Evolutionary conservation across 2,329 filamentous ascomycete genomes (phyloP).

Genomic region (Aspergillus sp.): DNA sequence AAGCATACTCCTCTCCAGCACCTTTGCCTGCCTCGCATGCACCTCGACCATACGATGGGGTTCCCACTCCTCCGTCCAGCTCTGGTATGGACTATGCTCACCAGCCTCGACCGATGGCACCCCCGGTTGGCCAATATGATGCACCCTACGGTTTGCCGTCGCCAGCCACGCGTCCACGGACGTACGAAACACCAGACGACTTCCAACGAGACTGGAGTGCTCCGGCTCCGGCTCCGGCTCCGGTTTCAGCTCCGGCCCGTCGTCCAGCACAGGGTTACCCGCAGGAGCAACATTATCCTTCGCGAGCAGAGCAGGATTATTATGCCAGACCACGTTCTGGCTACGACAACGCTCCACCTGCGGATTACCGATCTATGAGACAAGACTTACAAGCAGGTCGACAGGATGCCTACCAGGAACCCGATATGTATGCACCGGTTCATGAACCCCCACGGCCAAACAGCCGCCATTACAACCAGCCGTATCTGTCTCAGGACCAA

Average conservation of each 20-base stretch:
- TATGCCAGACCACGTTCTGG: constrained; percentile 24
- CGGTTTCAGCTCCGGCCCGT: constrained; percentile 9
- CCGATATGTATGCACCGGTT: constrained; percentile 7
- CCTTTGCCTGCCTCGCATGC: constrained; percentile 31
- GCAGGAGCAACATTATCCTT: constrained; percentile 22
- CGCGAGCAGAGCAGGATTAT: constrained; percentile 2
- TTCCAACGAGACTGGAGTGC: constrained; percentile 28
- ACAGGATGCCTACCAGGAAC: constrained; percentile 16
- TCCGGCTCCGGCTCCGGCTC: constrained; percentile 13
- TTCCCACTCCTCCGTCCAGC: constrained; percentile 40
- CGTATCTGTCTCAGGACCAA: constrained; percentile 22
- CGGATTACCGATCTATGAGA: constrained; percentile 23
- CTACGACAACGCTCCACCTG: constrained; percentile 24
- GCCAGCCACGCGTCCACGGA: constrained; percentile 21
- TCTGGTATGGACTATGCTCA: constrained; percentile 69
- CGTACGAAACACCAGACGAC: constrained; percentile 33
- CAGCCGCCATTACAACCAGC: constrained; percentile 18
- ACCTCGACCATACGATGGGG: constrained; percentile 24
- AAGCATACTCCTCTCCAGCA: constrained; percentile 26
- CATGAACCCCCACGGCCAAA: constrained; percentile 16
- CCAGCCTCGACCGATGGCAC: constrained; percentile 72
- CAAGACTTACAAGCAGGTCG: constrained; percentile 20
- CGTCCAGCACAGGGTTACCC: constrained; percentile 21
- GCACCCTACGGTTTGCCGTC: constrained; percentile 38
- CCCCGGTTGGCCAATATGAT: constrained; percentile 48